Conservation (phyloP, 345 rosid species). For the Euphorbia pulcherrima region DNA sequence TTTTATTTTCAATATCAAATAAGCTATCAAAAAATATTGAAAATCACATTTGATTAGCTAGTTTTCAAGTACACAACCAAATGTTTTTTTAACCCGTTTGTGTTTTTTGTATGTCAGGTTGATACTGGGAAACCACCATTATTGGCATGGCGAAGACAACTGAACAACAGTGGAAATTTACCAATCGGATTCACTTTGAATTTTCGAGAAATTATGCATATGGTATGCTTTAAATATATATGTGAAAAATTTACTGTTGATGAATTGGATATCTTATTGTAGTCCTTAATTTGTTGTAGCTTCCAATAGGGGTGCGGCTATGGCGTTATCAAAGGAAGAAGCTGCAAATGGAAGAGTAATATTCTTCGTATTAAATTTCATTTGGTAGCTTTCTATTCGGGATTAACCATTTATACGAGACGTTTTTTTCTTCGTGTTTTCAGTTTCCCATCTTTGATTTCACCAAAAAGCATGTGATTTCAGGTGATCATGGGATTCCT, state of each 20-base stretch:
- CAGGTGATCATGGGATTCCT: constrained; percentile 67
- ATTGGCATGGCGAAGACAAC: constrained; percentile 53
- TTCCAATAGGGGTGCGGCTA: constrained; percentile 56
- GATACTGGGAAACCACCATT: constrained; percentile 40
- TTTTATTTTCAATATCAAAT: too few species aligned
- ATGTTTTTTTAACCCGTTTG: too few species aligned
- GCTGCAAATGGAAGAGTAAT: constrained; percentile 63
- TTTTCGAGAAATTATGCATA: constrained; percentile 41
- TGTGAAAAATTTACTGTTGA: background rate
- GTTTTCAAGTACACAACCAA: too few species aligned
- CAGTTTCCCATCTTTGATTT: constrained; percentile 55
- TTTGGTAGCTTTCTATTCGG: background rate
- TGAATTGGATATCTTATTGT: background rate
- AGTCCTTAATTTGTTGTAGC: constrained; percentile 31
- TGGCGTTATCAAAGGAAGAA: constrained; percentile 50
- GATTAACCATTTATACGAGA: background rate
- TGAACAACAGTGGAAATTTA: constrained; percentile 33
- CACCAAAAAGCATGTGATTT: constrained; percentile 40
- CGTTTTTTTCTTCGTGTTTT: constrained; percentile 1
- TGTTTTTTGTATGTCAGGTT: constrained; percentile 26
- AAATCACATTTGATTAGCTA: background rate
- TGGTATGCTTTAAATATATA: constrained; percentile 37
- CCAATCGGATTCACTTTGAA: constrained; percentile 38
- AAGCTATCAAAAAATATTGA: too few species aligned
- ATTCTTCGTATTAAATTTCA: background rate